Percentiles rank a stretch among this genome's conserved stretches.
phyloP scores from a whole-genome alignment of 805 yeast species.

The Komagataella pastoris region DNA sequence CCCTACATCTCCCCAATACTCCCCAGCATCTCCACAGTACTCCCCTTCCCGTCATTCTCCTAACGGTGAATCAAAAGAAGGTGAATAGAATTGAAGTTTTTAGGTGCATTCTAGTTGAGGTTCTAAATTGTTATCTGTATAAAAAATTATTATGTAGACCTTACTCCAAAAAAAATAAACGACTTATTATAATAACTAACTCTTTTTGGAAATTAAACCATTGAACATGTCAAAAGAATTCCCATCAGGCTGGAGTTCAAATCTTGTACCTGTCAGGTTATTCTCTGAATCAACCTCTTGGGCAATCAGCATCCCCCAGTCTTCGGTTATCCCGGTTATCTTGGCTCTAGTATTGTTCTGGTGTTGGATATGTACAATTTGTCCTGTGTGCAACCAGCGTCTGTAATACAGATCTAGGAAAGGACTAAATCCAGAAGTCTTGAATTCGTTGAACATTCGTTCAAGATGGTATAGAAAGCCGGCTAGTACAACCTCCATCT shows the following conservation, averaged over 20 bases:
- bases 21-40: constrained; percentile 55
- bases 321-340: constrained; percentile 71
- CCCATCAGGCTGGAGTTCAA: constrained; percentile 90
- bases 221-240: constrained; percentile 92
- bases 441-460: constrained; percentile 43
- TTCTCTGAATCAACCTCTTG: constrained; percentile 42
- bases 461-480: constrained; percentile 54
- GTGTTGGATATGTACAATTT: constrained; percentile 51
- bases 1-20: constrained; percentile 61
- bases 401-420: constrained; percentile 62
- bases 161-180: background rate
- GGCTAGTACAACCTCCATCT: constrained; percentile 47
- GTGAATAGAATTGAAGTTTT: constrained; percentile 1
- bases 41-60: constrained; percentile 52
- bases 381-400: constrained; percentile 77
- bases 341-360: constrained; percentile 34
- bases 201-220: constrained; percentile 65
- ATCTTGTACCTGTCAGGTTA: constrained; percentile 35
- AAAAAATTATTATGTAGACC: background rate
- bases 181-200: constrained; percentile 3
- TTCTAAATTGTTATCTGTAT: background rate
- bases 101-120: background rate
- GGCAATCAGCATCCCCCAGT: constrained; percentile 74
- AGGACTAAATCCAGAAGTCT: constrained; percentile 49
- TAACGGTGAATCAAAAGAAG: constrained; percentile 5